Evolutionary conservation across 75 land plant species (phyloP).

Genomic region (Gnetum montanum): DNA sequence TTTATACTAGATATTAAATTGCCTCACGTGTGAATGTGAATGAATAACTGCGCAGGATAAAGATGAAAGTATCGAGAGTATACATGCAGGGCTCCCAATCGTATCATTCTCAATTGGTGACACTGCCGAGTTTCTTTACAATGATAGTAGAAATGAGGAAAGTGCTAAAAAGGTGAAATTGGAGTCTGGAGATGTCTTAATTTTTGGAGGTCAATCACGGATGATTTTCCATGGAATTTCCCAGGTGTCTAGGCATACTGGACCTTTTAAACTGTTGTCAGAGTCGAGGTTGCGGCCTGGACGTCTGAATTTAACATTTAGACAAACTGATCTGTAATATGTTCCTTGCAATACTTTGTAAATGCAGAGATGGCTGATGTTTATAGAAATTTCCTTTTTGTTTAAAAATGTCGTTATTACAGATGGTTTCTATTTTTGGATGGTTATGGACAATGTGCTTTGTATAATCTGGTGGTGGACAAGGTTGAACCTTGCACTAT

Average conservation of each 20-base stretch:
- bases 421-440: too few species aligned
- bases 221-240: slow-evolving; percentile 58
- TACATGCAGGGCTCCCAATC: slow-evolving; percentile 45
- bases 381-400: too few species aligned
- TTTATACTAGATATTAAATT: neutral
- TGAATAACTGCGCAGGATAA: slow-evolving; percentile 44
- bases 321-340: too few species aligned
- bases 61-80: slow-evolving; percentile 50
- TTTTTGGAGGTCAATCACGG: slow-evolving; percentile 71
- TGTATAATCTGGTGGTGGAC: too few species aligned
- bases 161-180: slow-evolving; percentile 39
- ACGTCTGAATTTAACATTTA: slow-evolving; percentile 67
- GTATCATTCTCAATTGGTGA: slow-evolving; percentile 79
- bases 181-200: slow-evolving; percentile 69
- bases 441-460: too few species aligned
- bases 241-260: slow-evolving; percentile 23
- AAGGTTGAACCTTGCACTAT: too few species aligned
- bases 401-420: too few species aligned
- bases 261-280: slow-evolving; percentile 30
- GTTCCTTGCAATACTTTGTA: too few species aligned
- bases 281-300: slow-evolving; percentile 52
- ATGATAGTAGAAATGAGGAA: slow-evolving; percentile 29
- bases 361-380: too few species aligned
- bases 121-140: slow-evolving; percentile 65
- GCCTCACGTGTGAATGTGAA: neutral